phyloP scores from a whole-genome alignment of 306 rosid species.

The Vigna trinervia region DNA sequence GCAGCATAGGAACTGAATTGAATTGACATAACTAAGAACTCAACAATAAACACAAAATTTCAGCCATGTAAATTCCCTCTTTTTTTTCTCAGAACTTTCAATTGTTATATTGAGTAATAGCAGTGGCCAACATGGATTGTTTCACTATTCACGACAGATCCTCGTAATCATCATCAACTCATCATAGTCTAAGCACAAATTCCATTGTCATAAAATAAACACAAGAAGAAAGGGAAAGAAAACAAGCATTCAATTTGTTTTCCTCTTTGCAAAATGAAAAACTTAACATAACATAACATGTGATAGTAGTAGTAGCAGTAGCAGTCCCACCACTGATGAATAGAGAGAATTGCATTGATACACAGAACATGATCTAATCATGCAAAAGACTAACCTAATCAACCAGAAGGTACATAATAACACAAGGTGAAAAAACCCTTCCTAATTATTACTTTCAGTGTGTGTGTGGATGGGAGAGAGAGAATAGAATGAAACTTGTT shows the following conservation, averaged over 20 bases:
- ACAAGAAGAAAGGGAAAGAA: neutral
- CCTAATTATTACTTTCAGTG: neutral
- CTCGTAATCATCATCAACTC: neutral
- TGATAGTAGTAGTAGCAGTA: too few species aligned
- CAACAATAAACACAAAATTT: too few species aligned
- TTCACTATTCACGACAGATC: conserved; percentile 5
- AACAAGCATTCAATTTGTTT: neutral
- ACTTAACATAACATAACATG: neutral
- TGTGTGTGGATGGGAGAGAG: neutral
- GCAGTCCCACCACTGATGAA: neutral
- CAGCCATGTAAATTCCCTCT: neutral
- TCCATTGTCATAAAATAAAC: neutral
- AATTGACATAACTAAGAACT: neutral
- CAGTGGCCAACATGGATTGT: neutral
- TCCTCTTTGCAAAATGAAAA: neutral
- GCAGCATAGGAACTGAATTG: neutral
- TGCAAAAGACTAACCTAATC: neutral
- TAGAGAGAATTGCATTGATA: neutral
- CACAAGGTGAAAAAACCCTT: neutral
- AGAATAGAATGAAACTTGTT: too few species aligned
- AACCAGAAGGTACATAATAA: neutral
- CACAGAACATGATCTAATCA: neutral
- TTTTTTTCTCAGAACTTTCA: neutral
- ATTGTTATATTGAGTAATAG: neutral
- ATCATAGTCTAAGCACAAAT: neutral